phyloP scores from a whole-genome alignment of 2,329 filamentous ascomycete species.

The Sporothrix protearum region DNA sequence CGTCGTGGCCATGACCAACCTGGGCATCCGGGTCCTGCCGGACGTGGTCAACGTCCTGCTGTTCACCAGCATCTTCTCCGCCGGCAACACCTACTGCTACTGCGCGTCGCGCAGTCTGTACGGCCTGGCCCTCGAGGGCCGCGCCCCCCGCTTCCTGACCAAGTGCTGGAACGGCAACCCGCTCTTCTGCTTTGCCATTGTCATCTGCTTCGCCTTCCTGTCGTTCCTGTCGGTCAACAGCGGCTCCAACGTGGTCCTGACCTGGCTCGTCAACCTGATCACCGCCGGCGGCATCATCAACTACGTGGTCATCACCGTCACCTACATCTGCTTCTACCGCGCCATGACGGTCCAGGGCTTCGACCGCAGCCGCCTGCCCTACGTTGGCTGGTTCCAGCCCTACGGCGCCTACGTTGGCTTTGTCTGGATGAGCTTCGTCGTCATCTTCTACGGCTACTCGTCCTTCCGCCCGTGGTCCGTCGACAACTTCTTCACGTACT shows the following conservation, averaged over 20 bases:
- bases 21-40: constrained; percentile 64
- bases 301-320: constrained; percentile 42
- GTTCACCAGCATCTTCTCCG: constrained; percentile 56
- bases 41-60: constrained; percentile 63
- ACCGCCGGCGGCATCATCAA: constrained; percentile 45
- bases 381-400: constrained; percentile 39
- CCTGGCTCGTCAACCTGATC: constrained; percentile 43
- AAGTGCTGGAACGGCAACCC: constrained; percentile 42
- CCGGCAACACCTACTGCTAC: constrained; percentile 59
- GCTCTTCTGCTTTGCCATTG: constrained; percentile 38
- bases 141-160: constrained; percentile 40
- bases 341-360: constrained; percentile 41
- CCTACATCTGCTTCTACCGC: constrained; percentile 40
- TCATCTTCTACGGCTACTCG: constrained; percentile 52
- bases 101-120: constrained; percentile 42
- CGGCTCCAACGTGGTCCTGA: constrained; percentile 39
- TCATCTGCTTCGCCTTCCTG: constrained; percentile 38
- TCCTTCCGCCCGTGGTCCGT: constrained; percentile 48
- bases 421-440: constrained; percentile 25
- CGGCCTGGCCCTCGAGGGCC: constrained; percentile 40
- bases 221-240: constrained; percentile 43
- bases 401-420: constrained; percentile 39
- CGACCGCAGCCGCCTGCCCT: constrained; percentile 37
- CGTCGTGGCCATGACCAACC: constrained; percentile 67
- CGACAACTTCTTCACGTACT: constrained; percentile 50